Conservation (phyloP, 371 early-diverging fungal genomes). For the Blastocladiella emersonii region DNA sequence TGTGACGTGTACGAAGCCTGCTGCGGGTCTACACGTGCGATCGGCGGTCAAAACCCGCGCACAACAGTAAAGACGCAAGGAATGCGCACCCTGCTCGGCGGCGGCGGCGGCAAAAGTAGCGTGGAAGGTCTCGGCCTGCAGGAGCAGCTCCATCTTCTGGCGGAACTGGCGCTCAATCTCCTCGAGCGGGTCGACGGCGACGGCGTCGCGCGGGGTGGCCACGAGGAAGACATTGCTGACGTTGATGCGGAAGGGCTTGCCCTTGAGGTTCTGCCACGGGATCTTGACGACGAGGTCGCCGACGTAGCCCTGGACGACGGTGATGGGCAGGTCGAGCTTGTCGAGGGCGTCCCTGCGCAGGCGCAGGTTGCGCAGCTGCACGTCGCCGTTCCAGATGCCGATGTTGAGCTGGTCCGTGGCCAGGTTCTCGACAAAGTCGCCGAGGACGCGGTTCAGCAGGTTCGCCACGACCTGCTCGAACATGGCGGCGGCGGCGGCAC, state of each 20-base stretch:
- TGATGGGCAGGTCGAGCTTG: conserved; percentile 85
- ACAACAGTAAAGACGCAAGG: too few species aligned
- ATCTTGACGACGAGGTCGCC: conserved; percentile 84
- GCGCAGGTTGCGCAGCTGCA: conserved; percentile 78
- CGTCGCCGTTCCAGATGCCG: conserved; percentile 94
- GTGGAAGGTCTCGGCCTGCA: background rate
- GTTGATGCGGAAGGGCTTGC: conserved; percentile 72
- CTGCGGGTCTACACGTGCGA: too few species aligned
- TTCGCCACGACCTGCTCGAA: conserved; percentile 80
- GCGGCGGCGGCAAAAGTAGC: background rate
- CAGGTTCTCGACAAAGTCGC: conserved; percentile 89
- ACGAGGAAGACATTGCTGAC: conserved; percentile 81
- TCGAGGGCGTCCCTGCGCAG: conserved; percentile 82
- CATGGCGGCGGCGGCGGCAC: conserved; percentile 32
- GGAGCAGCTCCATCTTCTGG: background rate
- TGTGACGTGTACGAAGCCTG: conserved; percentile 28
- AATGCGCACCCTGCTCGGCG: background rate
- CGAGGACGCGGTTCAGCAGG: conserved; percentile 79
- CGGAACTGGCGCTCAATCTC: background rate
- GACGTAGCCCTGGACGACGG: conserved; percentile 80
- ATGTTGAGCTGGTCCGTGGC: conserved; percentile 90
- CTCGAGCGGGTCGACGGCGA: conserved; percentile 19
- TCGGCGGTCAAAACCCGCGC: too few species aligned
- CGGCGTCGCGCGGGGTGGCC: conserved; percentile 65
- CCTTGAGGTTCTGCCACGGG: conserved; percentile 93